Base-by-base conservation (phyloP, 805 yeast species). In the Komagataella phaffii region DNA sequence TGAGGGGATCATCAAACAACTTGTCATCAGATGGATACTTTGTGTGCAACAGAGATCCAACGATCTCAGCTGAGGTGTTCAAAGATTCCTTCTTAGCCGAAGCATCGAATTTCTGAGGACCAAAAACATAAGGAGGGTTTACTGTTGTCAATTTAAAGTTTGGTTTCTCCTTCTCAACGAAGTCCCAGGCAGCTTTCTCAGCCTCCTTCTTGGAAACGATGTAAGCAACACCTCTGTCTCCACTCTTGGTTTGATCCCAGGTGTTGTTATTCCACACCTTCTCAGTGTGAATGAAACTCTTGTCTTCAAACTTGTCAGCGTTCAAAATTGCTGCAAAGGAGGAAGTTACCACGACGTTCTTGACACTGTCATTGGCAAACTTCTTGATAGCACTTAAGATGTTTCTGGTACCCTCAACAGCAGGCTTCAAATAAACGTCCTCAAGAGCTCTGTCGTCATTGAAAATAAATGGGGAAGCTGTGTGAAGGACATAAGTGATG, bases 161-260 rank as follows among this genome's bases (percentile, higher is more conserved):
- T 3, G 74, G 72, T 12, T 65, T 60, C 24, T 70, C 68, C n/a
- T 62, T 59, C 48, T 71, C 62, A n/a, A 68, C 53, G 55, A 77
- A 79, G 1, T 77, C 71, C 78, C 85, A 77, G 14, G 77, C 78
- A 2, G 80, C 75, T 55, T 66, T 58, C 64, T 83, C 85, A 30
- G 85, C 86, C 57, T 67, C 65, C 8, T 62, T 71, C 64, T 80
- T 81, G 40, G 84, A 72, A 46, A 72, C 71, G 43, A 48, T 44
- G 59, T 74, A 74, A 3, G 68, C 75, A 8, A 45, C 14, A 24
- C 17, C 7, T 1, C 51, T 3, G 0, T 60, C 53, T 51, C 62
- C 58, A 3, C 46, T 46, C 30, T 58, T 57, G 8, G 61, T 61
- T 44, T 64, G 64, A 43, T 70, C 71, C 61, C 62, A 63, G 4